Conservation (phyloP, 495 filamentous ascomycete species). For the Penicillium silybi region DNA sequence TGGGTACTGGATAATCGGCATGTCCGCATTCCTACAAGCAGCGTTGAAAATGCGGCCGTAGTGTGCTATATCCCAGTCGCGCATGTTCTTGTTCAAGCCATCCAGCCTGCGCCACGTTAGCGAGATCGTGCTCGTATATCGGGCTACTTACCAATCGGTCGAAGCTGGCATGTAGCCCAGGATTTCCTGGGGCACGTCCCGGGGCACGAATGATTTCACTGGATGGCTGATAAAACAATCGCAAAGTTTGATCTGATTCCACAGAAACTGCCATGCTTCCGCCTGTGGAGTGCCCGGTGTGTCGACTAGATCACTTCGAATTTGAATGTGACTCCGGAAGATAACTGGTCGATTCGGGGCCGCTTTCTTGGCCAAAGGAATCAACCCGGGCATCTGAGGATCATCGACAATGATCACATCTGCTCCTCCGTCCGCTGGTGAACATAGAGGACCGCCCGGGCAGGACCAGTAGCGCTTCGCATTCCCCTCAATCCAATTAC, state of each 20-base stretch:
- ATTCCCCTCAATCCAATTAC: conserved; percentile 75
- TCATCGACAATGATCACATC: conserved; percentile 81
- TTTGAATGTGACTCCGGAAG: conserved; percentile 79
- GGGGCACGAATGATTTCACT: conserved; percentile 71
- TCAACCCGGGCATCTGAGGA: conserved; percentile 82
- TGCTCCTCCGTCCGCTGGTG: conserved; percentile 67
- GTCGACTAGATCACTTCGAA: conserved; percentile 69
- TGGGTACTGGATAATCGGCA: conserved; percentile 64
- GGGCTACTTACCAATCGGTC: conserved; percentile 63
- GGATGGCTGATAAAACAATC: conserved; percentile 88
- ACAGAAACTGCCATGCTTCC: conserved; percentile 75
- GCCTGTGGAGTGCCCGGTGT: conserved; percentile 61
- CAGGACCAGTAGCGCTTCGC: conserved; percentile 73
- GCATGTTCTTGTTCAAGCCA: conserved; percentile 77
- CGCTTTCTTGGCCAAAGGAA: conserved; percentile 67
- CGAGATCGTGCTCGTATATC: not conserved
- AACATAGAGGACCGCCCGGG: conserved; percentile 62
- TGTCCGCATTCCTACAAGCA: conserved; percentile 50
- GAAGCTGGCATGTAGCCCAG: conserved; percentile 80
- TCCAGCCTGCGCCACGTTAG: conserved; percentile 58
- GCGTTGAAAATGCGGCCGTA: conserved; percentile 74
- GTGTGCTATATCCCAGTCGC: conserved; percentile 68
- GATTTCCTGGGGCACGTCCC: conserved; percentile 58
- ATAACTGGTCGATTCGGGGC: conserved; percentile 76
- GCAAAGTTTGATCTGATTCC: conserved; percentile 63